Percentiles rank a stretch among this genome's conserved stretches.
Conservation (phyloP, 2,329 filamentous ascomycete genomes). For the Nemania diffusa region DNA sequence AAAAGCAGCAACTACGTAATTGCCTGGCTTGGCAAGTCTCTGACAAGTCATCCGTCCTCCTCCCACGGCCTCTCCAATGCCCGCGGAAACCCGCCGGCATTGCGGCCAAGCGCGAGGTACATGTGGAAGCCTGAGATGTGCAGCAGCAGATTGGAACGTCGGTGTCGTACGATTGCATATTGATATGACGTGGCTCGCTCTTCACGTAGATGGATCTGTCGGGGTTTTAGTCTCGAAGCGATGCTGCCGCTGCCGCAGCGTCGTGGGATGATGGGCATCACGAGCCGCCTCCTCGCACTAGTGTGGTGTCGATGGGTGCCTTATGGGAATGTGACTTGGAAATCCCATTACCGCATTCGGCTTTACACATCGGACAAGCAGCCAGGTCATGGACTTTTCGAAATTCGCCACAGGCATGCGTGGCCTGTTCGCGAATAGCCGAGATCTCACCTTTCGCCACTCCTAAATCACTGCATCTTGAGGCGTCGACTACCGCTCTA, state of each 20-base stretch:
- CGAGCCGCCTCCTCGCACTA: background rate
- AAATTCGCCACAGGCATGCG: constrained; percentile 21
- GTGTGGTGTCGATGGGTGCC: background rate
- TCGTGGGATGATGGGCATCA: background rate
- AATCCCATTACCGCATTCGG: constrained; percentile 10
- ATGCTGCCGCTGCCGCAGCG: constrained; percentile 3
- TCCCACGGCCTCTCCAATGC: constrained; percentile 2
- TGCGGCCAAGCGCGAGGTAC: constrained; percentile 3
- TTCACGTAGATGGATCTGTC: constrained; percentile 6
- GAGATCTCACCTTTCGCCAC: constrained; percentile 26
- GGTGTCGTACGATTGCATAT: constrained; percentile 26
- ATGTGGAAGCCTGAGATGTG: constrained; percentile 22
- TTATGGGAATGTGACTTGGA: background rate
- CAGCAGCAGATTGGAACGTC: constrained; percentile 5
- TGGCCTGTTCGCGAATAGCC: background rate
- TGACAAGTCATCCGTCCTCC: constrained; percentile 14
- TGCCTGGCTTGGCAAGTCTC: constrained; percentile 18
- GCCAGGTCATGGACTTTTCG: background rate
- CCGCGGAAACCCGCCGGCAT: constrained; percentile 9
- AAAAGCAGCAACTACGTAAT: constrained; percentile 28
- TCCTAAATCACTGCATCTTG: background rate
- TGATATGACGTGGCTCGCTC: constrained; percentile 31
- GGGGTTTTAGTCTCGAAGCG: constrained; percentile 10
- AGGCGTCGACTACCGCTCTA: background rate
- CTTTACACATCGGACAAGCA: background rate